Base-by-base conservation (phyloP, 306 rosid genomes). In the Vigna hirtella region DNA sequence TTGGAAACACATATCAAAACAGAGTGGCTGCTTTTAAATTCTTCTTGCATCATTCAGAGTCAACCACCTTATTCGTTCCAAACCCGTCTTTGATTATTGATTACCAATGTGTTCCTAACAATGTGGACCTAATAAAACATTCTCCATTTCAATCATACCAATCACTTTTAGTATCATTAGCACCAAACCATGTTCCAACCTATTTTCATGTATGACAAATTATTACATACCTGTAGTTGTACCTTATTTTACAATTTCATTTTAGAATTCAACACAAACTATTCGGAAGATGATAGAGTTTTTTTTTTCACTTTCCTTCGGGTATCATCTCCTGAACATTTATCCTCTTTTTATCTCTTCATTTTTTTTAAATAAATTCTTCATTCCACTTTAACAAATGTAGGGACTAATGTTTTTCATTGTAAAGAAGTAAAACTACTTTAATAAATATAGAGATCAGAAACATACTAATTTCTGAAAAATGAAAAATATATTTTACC, bases 41-140 rank as follows among this genome's bases (percentile, higher is more conserved):
- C 16, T 65, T 71, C 51, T 18, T 18, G 61, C 61, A 18, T 55
- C 22, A 20, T 4, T 2, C 9, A 0, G 5, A 18, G 30, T 20
- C 73, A 67, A 83, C 61, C 28, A 59, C 72, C 72, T 71, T 14
- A 17, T 51, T 79, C 13, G 45, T 57, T 83, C 40, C 66, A 72
- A 55, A 81, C 70, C 48, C 72, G 16, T 48, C 72, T 67, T 45
- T 71, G 17, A 77, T 77, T 47, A 67, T 55, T 77, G 49, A 67
- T 55, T 77, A 24, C 81, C 49, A 67, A 53, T 62, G 49, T 40
- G 49, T 38, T 49, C 48, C 32, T 56, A 36, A 73, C n/a, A 20
- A 63, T 32, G 57, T 71, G 74, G 36, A 34, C 59, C 55, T 7
- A 48, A 48, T 34, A 14, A 63, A n/a, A 76, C 65, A 55, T 42